Evolutionary conservation across 192 early-diverging fungal genomes (phyloP).

Genomic region (Allomyces javanicus): DNA sequence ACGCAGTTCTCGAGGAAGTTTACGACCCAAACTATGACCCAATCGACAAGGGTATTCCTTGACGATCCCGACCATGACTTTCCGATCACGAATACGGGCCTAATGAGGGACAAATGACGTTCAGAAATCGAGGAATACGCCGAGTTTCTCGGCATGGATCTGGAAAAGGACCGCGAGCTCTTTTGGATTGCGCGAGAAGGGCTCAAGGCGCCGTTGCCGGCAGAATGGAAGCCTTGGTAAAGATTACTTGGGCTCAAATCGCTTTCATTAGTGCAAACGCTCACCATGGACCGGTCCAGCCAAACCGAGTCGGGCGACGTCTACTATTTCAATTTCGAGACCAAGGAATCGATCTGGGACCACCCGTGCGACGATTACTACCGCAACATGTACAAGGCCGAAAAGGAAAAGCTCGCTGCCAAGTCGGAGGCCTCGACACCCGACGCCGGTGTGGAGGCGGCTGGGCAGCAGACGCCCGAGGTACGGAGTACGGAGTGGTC

Average conservation of each 20-base stretch:
- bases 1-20: slow-evolving; percentile 9
- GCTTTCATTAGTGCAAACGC: slow-evolving; percentile 2
- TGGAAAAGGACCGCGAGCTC: slow-evolving; percentile 25
- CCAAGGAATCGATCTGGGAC: slow-evolving; percentile 43
- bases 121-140: slow-evolving; percentile 41
- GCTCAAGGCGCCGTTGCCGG: slow-evolving; percentile 35
- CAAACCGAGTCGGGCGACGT: slow-evolving; percentile 44
- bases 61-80: not conserved
- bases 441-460: not conserved
- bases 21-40: slow-evolving; percentile 45
- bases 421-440: not conserved
- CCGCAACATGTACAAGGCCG: slow-evolving; percentile 27
- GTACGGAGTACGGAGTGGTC: too few relatives aligned
- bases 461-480: not conserved
- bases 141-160: slow-evolving; percentile 37
- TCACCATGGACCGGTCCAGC: slow-evolving; percentile 7
- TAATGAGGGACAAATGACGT: not conserved
- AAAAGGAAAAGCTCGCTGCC: slow-evolving; percentile 20
- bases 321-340: slow-evolving; percentile 40
- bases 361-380: slow-evolving; percentile 47
- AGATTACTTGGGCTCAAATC: slow-evolving; percentile 2
- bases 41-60: slow-evolving; percentile 22
- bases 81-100: not conserved
- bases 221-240: slow-evolving; percentile 46
- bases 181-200: slow-evolving; percentile 42